Conservation (phyloP, 192 early-diverging fungal species). For the Rhizophagus sp. region DNA sequence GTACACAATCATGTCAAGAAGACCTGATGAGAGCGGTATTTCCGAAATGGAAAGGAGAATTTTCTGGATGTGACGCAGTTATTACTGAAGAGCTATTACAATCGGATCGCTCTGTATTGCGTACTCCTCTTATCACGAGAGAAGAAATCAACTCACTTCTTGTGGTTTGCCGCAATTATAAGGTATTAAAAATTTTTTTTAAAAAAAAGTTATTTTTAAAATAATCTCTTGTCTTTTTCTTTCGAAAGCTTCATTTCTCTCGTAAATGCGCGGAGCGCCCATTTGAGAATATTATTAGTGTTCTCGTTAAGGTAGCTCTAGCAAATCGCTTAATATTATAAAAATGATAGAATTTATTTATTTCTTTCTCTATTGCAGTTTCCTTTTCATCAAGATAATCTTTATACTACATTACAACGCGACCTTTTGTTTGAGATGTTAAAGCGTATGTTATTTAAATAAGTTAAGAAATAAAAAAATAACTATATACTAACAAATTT, state of each 20-base stretch:
- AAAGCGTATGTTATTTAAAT: conserved; percentile 38
- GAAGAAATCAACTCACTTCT: conserved; percentile 76
- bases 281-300: conserved; percentile 65
- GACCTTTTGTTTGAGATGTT: conserved; percentile 75
- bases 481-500: conserved; percentile 18
- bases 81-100: conserved; percentile 32
- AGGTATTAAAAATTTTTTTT: conserved; percentile 42
- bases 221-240: neutral
- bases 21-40: conserved; percentile 56
- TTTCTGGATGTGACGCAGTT: conserved; percentile 45
- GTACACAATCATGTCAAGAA: conserved; percentile 52
- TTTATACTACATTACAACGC: conserved; percentile 63
- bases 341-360: conserved; percentile 32
- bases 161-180: conserved; percentile 71
- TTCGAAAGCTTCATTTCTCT: conserved; percentile 65
- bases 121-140: conserved; percentile 53
- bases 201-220: neutral
- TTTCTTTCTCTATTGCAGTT: conserved; percentile 60
- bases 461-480: neutral
- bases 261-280: conserved; percentile 73
- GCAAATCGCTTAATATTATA: neutral
- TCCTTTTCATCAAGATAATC: conserved; percentile 68
- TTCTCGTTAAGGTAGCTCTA: conserved; percentile 14
- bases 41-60: conserved; percentile 61
- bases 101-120: conserved; percentile 1